Conservation (phyloP, 2,329 filamentous ascomycete genomes). For the Neopestalotiopsis sp. region DNA sequence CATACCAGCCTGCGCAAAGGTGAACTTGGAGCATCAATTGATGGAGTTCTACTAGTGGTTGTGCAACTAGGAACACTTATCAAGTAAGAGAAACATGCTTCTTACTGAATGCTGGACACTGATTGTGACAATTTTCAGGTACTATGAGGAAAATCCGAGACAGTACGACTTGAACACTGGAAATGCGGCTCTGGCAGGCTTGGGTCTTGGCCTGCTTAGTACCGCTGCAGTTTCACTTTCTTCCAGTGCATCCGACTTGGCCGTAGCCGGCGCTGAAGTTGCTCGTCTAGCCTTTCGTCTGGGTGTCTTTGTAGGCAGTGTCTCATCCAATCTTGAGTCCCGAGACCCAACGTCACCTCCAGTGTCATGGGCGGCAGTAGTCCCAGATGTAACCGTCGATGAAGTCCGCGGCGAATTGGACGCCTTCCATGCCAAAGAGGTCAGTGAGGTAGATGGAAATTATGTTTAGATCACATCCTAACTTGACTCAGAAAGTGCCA, state of each 20-base stretch:
- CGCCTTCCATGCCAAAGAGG: constrained; percentile 26
- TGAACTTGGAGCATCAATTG: constrained; percentile 47
- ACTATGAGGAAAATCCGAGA: too few relatives aligned
- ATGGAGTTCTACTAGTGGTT: constrained; percentile 47
- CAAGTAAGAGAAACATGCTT: constrained; percentile 43
- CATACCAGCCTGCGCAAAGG: constrained; percentile 43
- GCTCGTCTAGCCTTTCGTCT: constrained; percentile 52
- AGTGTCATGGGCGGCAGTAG: constrained; percentile 49
- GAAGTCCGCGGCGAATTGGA: constrained; percentile 46
- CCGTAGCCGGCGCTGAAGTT: constrained; percentile 45
- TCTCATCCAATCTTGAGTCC: constrained; percentile 49
- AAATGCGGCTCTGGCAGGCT: constrained; percentile 38
- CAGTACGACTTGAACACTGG: background rate
- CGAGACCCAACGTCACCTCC: constrained; percentile 25
- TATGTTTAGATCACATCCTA: too few relatives aligned
- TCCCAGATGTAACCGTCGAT: constrained; percentile 37
- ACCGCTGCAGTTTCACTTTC: constrained; percentile 48
- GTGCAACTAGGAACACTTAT: constrained; percentile 49
- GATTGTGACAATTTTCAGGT: constrained; percentile 27
- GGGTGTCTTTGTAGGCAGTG: constrained; percentile 47
- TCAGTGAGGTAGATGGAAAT: too few relatives aligned
- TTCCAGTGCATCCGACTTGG: constrained; percentile 43
- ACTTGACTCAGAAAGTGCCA: constrained; percentile 27
- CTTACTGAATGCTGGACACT: constrained; percentile 11
- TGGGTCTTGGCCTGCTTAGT: constrained; percentile 52